Percentiles rank a stretch among this genome's conserved stretches.
Conservation (phyloP, 495 filamentous ascomycete genomes). For the Penicillium argentinense region DNA sequence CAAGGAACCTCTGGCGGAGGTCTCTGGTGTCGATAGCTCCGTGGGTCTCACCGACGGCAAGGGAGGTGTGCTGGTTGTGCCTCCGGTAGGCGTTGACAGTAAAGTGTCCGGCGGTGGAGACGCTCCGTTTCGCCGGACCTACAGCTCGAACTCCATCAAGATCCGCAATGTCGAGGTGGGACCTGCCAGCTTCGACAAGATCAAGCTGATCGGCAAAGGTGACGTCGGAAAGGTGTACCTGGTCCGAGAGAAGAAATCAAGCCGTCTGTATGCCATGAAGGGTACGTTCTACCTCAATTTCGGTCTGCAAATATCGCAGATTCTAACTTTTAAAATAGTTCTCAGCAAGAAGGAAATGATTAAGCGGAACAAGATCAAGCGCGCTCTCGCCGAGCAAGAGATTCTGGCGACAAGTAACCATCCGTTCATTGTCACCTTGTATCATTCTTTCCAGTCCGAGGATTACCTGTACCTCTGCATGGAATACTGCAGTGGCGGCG, state of each 20-base stretch:
- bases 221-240: conserved; percentile 98
- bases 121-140: conserved; percentile 85
- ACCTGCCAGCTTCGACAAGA: conserved; percentile 96
- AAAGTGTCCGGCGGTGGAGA: conserved; percentile 52
- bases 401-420: conserved; percentile 98
- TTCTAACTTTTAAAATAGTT: conserved; percentile 55
- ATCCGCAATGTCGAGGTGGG: conserved; percentile 96
- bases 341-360: conserved; percentile 99
- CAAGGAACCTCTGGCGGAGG: conserved; percentile 67
- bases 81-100: conserved; percentile 38
- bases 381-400: conserved; percentile 95
- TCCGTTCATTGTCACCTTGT: conserved; percentile 96
- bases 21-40: conserved; percentile 54
- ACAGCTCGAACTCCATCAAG: conserved; percentile 99
- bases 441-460: conserved; percentile 98
- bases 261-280: conserved; percentile 96
- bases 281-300: conserved; percentile 52
- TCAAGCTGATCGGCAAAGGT: conserved; percentile 97
- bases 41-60: conserved; percentile 56
- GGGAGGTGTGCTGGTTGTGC: conserved; percentile 46
- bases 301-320: neutral
- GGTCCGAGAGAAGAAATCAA: conserved; percentile 95
- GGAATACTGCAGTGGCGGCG: conserved; percentile 98
- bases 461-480: conserved; percentile 98
- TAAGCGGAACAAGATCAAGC: conserved; percentile 99